Evolutionary conservation across 345 rosid species (phyloP), one percentile per base, ranked within the genome.

Genomic region (Salix exigua): DNA sequence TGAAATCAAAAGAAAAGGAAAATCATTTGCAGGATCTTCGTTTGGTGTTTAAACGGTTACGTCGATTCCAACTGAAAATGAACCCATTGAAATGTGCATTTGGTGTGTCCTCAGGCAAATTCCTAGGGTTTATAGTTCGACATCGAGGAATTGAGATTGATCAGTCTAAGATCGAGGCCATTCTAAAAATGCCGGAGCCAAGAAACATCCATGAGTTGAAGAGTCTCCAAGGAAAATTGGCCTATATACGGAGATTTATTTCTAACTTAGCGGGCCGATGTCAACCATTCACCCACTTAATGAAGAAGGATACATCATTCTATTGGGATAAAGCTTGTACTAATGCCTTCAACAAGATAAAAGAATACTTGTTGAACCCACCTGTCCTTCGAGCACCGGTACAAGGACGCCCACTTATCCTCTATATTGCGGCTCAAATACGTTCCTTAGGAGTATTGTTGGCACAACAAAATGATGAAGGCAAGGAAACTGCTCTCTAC

Each of bases 141-240:
- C 70, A 73, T 17, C 4, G 37, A 2, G 82, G 82, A 0, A 66
- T 55, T 7, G 63, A 78, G 25, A 40, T 78, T 8, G 81, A 73
- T 30, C 68, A 50, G 6, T 55, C 66, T 5, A 78, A 72, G 10
- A 55, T 78, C 0, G 12, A 78, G 0, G 76, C 42, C 2, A 78
- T 72, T 12, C 1, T 53, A 7, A 44, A 66, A 11, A 72, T 73
- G 60, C 62, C 35, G 1, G 28, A 48, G 23, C 72, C 31, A 1
- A 21, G 33, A 17, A 71, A 72, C 14, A 12, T 71, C 7, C 35
- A 72, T 33, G 42, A 72, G 6, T 18, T 78, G 5, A 11, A 50
- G 9, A 66, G 78, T 13, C 26, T 75, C 5, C 65, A 64, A 46
- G 77, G 63, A 23, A 74, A 13, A n/a, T 37, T 37, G 40, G 40